phyloP scores from a whole-genome alignment of 306 rosid genomes.

The Castanea sativa region DNA sequence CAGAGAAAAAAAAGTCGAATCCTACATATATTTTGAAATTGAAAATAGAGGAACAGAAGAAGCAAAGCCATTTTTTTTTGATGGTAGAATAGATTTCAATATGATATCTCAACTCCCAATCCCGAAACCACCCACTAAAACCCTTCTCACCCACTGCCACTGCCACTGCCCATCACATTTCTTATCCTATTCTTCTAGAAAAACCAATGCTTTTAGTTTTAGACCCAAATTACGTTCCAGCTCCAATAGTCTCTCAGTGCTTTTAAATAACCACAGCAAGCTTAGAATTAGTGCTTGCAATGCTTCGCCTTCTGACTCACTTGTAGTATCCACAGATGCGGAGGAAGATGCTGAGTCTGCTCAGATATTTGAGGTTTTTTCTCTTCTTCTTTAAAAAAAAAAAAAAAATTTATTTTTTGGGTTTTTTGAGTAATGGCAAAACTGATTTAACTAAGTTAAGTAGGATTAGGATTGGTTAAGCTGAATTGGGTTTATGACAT shows the following conservation, averaged over 20 bases:
- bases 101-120: constrained; percentile 58
- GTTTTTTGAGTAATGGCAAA: not conserved
- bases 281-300: constrained; percentile 33
- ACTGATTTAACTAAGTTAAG: not conserved
- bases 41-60: constrained; percentile 16
- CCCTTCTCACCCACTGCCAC: constrained; percentile 21
- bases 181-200: constrained; percentile 15
- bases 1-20: constrained; percentile 7
- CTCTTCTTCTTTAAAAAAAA: not conserved
- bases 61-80: not conserved
- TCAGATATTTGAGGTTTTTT: constrained; percentile 71
- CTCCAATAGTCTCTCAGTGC: not conserved
- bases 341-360: constrained; percentile 61
- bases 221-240: constrained; percentile 19
- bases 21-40: not conserved
- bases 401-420: not conserved
- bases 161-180: not conserved
- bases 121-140: constrained; percentile 35
- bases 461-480: not conserved
- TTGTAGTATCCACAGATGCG: constrained; percentile 16
- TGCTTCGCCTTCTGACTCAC: constrained; percentile 41
- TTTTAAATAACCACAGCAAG: constrained; percentile 18
- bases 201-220: constrained; percentile 26
- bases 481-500: not conserved
- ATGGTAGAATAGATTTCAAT: constrained; percentile 18